phyloP scores from a whole-genome alignment of 176 grass and related monocot genomes.

The Juncus inflexus region DNA sequence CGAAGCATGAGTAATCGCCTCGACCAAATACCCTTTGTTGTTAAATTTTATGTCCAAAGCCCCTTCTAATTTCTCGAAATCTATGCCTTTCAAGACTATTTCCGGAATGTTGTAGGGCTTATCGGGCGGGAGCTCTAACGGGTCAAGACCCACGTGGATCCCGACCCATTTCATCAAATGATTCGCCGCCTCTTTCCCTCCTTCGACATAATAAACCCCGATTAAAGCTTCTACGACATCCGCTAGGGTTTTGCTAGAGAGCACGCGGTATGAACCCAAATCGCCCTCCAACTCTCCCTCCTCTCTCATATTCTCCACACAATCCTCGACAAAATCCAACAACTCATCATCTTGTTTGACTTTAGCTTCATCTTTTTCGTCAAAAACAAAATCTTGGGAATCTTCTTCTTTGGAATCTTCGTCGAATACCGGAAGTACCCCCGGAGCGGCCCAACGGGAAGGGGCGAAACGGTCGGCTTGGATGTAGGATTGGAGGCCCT shows the following conservation, averaged over 20 bases:
- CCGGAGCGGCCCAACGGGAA: conserved; percentile 96
- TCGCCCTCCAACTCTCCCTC: conserved; percentile 94
- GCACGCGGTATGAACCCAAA: conserved; percentile 89
- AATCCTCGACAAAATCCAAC: conserved; percentile 54
- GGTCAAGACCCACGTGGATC: conserved; percentile 81
- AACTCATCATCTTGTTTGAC: conserved; percentile 15
- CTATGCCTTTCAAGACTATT: conserved; percentile 68
- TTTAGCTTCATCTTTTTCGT: conserved; percentile 36
- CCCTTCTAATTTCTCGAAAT: conserved; percentile 81
- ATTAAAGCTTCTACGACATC: conserved; percentile 98
- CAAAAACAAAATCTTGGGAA: conserved; percentile 46
- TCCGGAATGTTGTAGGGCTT: conserved; percentile 89
- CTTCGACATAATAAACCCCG: conserved; percentile 91
- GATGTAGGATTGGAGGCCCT: conserved; percentile 91
- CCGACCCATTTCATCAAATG: conserved; percentile 99
- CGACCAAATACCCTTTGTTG: conserved; percentile 72
- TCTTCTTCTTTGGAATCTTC: conserved; percentile 80
- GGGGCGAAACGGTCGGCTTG: conserved; percentile 97
- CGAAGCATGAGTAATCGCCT: conserved; percentile 94
- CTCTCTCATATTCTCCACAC: conserved; percentile 60
- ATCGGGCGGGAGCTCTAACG: conserved; percentile 51
- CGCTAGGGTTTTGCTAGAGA: conserved; percentile 94
- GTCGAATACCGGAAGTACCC: conserved; percentile 94
- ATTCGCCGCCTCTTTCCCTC: conserved; percentile 88
- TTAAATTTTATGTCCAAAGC: conserved; percentile 59